Evolutionary conservation across 75 land plant species (phyloP).

Genomic region (Adiantum capillusveneris): DNA sequence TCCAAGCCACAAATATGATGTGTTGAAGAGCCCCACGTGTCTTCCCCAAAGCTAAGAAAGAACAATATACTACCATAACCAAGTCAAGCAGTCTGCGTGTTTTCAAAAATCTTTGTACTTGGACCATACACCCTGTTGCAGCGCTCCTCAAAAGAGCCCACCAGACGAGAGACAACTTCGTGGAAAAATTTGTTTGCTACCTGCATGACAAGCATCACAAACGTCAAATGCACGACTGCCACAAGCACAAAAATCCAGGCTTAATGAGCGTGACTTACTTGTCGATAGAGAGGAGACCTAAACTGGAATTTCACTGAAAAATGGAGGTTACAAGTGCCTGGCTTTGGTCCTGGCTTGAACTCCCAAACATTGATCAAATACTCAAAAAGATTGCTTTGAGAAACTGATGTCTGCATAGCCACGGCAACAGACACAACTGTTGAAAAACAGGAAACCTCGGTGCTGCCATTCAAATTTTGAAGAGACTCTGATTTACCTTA

Average conservation of each 20-base stretch:
- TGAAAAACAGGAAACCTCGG: too few relatives aligned
- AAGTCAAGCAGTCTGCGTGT: too few relatives aligned
- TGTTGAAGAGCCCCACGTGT: too few relatives aligned
- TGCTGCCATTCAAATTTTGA: too few relatives aligned
- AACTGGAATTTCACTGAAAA: constrained; percentile 89
- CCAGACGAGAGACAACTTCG: constrained; percentile 83
- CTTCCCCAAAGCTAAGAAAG: too few relatives aligned
- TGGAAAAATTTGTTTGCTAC: constrained; percentile 87
- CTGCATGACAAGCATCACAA: constrained; percentile 26
- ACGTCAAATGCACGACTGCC: too few relatives aligned
- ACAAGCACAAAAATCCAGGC: too few relatives aligned
- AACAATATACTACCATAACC: too few relatives aligned
- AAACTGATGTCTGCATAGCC: constrained; percentile 46
- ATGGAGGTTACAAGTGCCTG: constrained; percentile 74
- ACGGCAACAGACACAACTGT: too few relatives aligned
- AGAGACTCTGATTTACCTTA: constrained; percentile 43
- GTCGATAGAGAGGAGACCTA: constrained; percentile 84
- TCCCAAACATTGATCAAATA: constrained; percentile 87
- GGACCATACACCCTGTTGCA: constrained; percentile 86
- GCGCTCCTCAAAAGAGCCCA: constrained; percentile 74
- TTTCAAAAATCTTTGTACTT: constrained; percentile 42
- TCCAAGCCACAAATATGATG: too few relatives aligned
- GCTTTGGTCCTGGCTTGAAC: constrained; percentile 82
- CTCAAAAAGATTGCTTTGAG: constrained; percentile 71
- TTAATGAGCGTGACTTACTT: constrained; percentile 54